These are phyloP conservation scores for Phycomyces nitens DNA, from an alignment of 192 early-diverging fungal species.

Conservation along the genomic window DNA sequence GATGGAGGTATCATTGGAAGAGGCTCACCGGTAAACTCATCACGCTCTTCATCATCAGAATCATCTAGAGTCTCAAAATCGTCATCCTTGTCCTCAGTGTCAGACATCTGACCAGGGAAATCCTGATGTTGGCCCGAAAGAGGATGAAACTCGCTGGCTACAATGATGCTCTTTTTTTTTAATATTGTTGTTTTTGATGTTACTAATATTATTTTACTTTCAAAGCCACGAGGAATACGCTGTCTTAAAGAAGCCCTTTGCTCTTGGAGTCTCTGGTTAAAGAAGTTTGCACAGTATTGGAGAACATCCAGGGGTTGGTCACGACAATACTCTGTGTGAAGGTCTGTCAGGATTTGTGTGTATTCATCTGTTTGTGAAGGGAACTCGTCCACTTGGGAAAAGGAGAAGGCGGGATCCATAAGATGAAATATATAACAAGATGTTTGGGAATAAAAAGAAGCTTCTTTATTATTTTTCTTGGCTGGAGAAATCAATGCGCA, in stretches of 20 bases:
- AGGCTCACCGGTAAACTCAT: constrained; percentile 48
- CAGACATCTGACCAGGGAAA: not conserved
- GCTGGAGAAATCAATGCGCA: too few species aligned
- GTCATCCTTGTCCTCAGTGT: constrained; percentile 7
- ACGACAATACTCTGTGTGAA: constrained; percentile 13
- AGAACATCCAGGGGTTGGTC: constrained; percentile 42
- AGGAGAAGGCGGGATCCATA: constrained; percentile 1
- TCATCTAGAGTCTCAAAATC: constrained; percentile 36
- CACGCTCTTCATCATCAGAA: constrained; percentile 62
- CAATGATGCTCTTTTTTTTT: constrained; percentile 1
- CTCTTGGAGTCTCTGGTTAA: constrained; percentile 38
- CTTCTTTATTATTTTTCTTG: not conserved
- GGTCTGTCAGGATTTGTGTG: constrained; percentile 17
- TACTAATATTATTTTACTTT: not conserved
- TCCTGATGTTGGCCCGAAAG: constrained; percentile 4
- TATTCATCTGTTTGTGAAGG: constrained; percentile 18
- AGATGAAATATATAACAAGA: not conserved
- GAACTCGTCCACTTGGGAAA: constrained; percentile 9
- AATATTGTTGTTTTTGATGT: not conserved
- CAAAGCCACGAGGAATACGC: not conserved
- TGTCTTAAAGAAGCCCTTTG: constrained; percentile 18
- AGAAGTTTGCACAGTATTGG: constrained; percentile 36
- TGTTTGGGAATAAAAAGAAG: constrained; percentile 3
- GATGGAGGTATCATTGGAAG: constrained; percentile 34
- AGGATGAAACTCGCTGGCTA: constrained; percentile 13